These are phyloP conservation scores for Pigoraptor vietnamica DNA, from an alignment of 78 protist species.

Conservation along the genomic window DNA sequence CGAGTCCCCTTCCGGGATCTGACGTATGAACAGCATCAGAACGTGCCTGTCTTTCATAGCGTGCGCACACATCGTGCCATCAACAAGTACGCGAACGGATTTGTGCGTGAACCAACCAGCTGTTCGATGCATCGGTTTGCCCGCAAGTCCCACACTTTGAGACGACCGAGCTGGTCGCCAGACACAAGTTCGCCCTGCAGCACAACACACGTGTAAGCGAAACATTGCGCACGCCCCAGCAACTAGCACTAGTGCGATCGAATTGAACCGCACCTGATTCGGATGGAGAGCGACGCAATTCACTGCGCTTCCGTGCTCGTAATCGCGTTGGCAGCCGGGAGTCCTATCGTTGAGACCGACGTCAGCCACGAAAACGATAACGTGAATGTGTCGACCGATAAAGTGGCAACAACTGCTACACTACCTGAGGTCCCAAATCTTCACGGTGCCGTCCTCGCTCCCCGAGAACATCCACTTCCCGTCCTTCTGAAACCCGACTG, in stretches of 20 bases:
- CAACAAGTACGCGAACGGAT: neutral
- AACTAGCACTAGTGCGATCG: no score
- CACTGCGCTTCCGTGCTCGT: slow-evolving; percentile 55
- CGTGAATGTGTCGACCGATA: no score
- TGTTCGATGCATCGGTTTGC: slow-evolving; percentile 64
- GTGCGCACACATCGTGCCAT: neutral
- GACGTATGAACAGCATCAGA: neutral
- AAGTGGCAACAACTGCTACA: no score
- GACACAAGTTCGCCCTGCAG: slow-evolving; percentile 62
- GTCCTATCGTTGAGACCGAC: no score
- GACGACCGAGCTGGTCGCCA: slow-evolving; percentile 83
- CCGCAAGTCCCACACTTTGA: slow-evolving; percentile 83
- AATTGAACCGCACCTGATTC: slow-evolving; percentile 56
- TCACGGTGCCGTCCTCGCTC: slow-evolving; percentile 87
- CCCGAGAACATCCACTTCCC: slow-evolving; percentile 88
- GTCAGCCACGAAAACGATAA: no score
- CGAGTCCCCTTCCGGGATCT: slow-evolving; percentile 61
- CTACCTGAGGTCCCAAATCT: slow-evolving; percentile 91
- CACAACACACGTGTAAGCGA: neutral
- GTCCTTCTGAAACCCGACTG: slow-evolving; percentile 68
- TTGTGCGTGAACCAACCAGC: slow-evolving; percentile 22
- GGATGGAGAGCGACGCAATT: slow-evolving; percentile 81
- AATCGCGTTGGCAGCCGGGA: slow-evolving; percentile 79
- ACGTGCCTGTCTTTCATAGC: no score
- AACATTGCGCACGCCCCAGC: no score